phyloP scores from a whole-genome alignment of 305 asterid species.

The Euphrasia arctica region DNA sequence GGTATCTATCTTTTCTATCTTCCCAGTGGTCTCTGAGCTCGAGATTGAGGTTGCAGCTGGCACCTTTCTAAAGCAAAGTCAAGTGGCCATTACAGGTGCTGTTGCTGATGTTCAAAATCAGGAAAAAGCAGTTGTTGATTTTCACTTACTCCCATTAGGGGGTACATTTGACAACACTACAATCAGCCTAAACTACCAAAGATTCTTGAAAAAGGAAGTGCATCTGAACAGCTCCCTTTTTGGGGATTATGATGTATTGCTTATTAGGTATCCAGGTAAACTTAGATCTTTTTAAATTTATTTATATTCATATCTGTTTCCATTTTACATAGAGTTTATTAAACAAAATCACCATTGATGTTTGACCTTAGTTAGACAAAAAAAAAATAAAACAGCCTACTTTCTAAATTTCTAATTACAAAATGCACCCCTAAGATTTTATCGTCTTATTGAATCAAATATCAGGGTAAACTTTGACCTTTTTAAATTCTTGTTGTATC shows the following conservation, averaged over 20 bases:
- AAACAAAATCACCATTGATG: too few species aligned
- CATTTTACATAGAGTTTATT: too few species aligned
- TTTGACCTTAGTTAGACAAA: too few species aligned
- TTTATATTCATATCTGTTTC: neutral
- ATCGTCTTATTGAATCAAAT: too few species aligned
- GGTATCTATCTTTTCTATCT: conserved; percentile 70
- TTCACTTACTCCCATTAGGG: conserved; percentile 86
- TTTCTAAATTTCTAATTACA: too few species aligned
- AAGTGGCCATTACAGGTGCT: conserved; percentile 83
- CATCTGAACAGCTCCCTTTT: conserved; percentile 80
- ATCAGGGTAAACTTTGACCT: conserved; percentile 40
- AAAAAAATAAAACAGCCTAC: too few species aligned
- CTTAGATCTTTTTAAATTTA: conserved; percentile 3
- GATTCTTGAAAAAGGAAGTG: conserved; percentile 78
- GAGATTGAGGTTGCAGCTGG: conserved; percentile 94
- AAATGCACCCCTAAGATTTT: too few species aligned
- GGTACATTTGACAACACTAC: conserved; percentile 93
- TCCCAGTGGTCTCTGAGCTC: conserved; percentile 75
- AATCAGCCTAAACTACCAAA: conserved; percentile 74
- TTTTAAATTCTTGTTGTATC: neutral
- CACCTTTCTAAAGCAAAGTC: conserved; percentile 85
- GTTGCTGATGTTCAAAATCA: conserved; percentile 79
- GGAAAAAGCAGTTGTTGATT: conserved; percentile 73
- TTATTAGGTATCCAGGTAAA: conserved; percentile 81
- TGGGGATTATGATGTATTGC: conserved; percentile 72